A percentile compares a stretch with the other conserved stretches of the same genome.
These are phyloP conservation scores for Pseudonitzschia multiseries DNA, from an alignment of 108 stramenopile genomes.

Conservation along the genomic window DNA sequence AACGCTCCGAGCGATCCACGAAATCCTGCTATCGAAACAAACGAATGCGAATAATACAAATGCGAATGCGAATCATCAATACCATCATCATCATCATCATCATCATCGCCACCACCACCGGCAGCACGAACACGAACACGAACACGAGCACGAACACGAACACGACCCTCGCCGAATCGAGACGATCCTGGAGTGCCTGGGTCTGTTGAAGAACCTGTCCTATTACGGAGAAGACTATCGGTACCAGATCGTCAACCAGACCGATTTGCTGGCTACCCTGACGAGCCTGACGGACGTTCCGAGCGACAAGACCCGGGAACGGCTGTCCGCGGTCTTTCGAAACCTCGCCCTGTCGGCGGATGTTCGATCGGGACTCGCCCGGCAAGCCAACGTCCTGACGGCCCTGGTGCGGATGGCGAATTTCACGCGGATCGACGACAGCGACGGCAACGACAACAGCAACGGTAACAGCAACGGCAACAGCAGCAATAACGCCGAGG, in stretches of 20 bases:
- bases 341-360: slow-evolving; percentile 41
- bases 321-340: slow-evolving; percentile 48
- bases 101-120: background rate
- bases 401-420: slow-evolving; percentile 27
- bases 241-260: slow-evolving; percentile 27
- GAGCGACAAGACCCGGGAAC: slow-evolving; percentile 26
- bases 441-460: background rate
- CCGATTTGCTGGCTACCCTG: slow-evolving; percentile 17
- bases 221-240: slow-evolving; percentile 48
- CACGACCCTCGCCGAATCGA: background rate
- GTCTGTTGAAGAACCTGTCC: slow-evolving; percentile 46
- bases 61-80: background rate
- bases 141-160: background rate
- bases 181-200: slow-evolving; percentile 28
- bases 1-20: background rate
- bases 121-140: background rate
- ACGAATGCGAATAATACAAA: background rate
- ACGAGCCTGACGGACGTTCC: slow-evolving; percentile 21
- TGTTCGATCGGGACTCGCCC: slow-evolving; percentile 26
- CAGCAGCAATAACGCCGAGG: background rate
- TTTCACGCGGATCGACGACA: background rate
- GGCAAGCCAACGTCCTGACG: slow-evolving; percentile 32
- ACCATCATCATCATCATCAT: background rate
- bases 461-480: background rate
- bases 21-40: background rate